Percentiles rank a stretch among this genome's conserved stretches.
phyloP scores from a whole-genome alignment of 345 rosid genomes.

The Sonneratia alba region DNA sequence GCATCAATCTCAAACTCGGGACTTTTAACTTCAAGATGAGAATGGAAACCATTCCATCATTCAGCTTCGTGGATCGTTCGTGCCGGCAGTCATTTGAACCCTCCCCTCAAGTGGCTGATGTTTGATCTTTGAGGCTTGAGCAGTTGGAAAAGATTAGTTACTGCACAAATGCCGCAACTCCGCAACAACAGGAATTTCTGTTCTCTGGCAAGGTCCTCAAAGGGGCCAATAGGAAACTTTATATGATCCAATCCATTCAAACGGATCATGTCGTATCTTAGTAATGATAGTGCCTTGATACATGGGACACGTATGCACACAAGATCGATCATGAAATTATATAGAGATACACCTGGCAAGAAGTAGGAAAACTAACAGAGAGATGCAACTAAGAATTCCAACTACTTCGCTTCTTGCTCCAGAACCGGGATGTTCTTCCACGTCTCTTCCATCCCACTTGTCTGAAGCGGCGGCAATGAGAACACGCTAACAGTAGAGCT shows the following conservation, averaged over 20 bases:
- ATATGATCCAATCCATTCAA: neutral
- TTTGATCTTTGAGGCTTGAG: too few relatives aligned
- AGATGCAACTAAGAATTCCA: too few relatives aligned
- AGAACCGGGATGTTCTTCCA: conserved; percentile 73
- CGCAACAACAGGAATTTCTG: neutral
- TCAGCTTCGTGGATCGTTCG: too few relatives aligned
- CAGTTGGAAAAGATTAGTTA: too few relatives aligned
- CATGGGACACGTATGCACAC: neutral
- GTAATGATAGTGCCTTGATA: neutral
- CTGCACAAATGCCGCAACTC: neutral
- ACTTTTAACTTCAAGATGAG: too few relatives aligned
- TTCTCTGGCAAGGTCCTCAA: neutral
- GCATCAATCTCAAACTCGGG: too few relatives aligned
- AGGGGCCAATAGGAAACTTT: neutral
- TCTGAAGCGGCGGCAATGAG: conserved; percentile 80
- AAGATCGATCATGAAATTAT: neutral
- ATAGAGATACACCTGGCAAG: neutral
- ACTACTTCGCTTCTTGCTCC: conserved; percentile 75
- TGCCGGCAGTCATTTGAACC: too few relatives aligned
- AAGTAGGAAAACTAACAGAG: neutral
- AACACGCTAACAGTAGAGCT: conserved; percentile 84
- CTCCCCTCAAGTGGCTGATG: too few relatives aligned
- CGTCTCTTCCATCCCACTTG: conserved; percentile 47
- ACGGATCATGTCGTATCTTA: neutral
- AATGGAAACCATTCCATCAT: too few relatives aligned